Base-by-base conservation (phyloP, 169 alveolate genomes). In the Eimeria maxima region DNA sequence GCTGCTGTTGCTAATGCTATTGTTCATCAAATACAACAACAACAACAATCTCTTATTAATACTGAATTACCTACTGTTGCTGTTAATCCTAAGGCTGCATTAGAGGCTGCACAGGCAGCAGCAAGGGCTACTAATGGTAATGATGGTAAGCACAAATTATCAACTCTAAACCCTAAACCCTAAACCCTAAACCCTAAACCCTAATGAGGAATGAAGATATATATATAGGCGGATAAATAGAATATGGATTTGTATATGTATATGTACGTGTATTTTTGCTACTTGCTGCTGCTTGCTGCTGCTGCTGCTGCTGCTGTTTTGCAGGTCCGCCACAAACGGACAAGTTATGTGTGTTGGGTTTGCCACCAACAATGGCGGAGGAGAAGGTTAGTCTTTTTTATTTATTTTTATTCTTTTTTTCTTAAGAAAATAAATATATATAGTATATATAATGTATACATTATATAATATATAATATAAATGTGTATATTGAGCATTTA, bases 51-150 rank as follows among this genome's bases (percentile, higher is more conserved):
- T 8, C 91, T 60, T 11, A 69, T 33, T 33, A 33, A 33, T 33
- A 1, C 47, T 6, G 93, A 50, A 10, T 60, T 74, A 38, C n/a
- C 95, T 29, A 65, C 78, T 47, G 65, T 95, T 69, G 94, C 97
- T 44, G 81, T 89, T 88, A 83, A 95, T 50, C 86, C 96, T 55
- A 76, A 94, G 87, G 95, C 96, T 22, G 93, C 97, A 55, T 95
- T 97, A 53, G 76, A 93, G 45, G 96, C 95, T 29, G 95, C 98
- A 87, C 95, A 93, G 81, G 81, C 93, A 53, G 96, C 96, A 67
- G 98, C 97, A 42, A 83, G 91, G n/a, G 91, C 91, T 33, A 33
- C 38, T 33, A 53, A 53, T 20, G 91, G 74, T 14, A 65, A 3
- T 24, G 91, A 50, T 10, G 91, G 73, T 74, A 55, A 65, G 42